These are phyloP conservation scores for Pseudogymnoascus sp. DNA, from an alignment of 2,329 filamentous ascomycete genomes.

Conservation along the genomic window DNA sequence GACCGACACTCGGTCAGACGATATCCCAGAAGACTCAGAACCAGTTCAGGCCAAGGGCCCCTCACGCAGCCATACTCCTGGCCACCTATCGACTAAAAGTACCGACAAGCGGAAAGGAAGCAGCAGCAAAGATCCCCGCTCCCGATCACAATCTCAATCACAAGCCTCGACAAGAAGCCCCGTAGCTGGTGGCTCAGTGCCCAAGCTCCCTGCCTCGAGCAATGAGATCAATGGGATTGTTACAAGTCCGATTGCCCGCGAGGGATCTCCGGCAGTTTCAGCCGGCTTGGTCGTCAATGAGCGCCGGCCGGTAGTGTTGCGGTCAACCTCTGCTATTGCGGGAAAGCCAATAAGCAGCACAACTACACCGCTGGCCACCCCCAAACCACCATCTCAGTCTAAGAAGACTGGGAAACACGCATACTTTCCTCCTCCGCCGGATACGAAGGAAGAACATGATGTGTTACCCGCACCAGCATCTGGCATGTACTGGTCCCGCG, in stretches of 20 bases:
- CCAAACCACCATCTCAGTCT: constrained; percentile 12
- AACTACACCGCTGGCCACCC: background rate
- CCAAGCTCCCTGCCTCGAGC: constrained; percentile 1
- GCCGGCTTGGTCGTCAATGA: constrained; percentile 16
- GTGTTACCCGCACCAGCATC: constrained; percentile 56
- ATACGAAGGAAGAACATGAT: constrained; percentile 47
- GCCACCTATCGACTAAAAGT: constrained; percentile 51
- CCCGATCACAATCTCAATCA: constrained; percentile 27
- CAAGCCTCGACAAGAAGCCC: constrained; percentile 17
- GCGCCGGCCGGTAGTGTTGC: constrained; percentile 39
- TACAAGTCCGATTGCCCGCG: background rate
- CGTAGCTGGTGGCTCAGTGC: background rate
- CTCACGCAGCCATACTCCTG: constrained; percentile 52
- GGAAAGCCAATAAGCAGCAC: constrained; percentile 16
- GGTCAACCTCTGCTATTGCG: constrained; percentile 37
- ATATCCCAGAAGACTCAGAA: constrained; percentile 31
- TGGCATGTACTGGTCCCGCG: constrained; percentile 65
- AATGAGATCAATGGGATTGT: background rate
- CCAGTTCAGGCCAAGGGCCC: constrained; percentile 28
- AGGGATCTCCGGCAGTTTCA: constrained; percentile 17
- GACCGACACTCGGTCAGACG: constrained; percentile 27
- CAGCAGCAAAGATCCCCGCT: constrained; percentile 23
- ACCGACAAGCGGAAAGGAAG: constrained; percentile 28
- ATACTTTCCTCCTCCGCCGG: constrained; percentile 48
- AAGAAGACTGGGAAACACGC: constrained; percentile 31